phyloP scores from a whole-genome alignment of 495 filamentous ascomycete genomes.

The Delitschia confertaspora region DNA sequence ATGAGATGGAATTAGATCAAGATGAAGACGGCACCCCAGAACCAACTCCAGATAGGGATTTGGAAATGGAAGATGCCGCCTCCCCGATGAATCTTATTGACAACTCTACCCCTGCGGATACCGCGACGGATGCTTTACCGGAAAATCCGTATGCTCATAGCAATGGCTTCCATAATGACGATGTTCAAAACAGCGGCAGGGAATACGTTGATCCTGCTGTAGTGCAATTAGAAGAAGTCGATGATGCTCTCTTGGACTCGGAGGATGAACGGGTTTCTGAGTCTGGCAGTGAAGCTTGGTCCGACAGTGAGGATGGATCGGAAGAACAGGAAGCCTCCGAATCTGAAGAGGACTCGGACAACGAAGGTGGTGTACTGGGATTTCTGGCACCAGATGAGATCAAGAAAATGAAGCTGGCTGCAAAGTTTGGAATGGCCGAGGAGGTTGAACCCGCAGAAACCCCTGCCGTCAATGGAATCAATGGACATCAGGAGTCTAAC shows the following conservation, averaged over 20 bases:
- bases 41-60: slow-evolving; percentile 15
- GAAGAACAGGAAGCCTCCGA: slow-evolving; percentile 26
- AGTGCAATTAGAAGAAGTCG: slow-evolving; percentile 55
- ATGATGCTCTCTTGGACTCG: slow-evolving; percentile 46
- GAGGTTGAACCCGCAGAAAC: not conserved
- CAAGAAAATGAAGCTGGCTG: slow-evolving; percentile 22
- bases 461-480: slow-evolving; percentile 1
- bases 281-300: slow-evolving; percentile 24
- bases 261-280: slow-evolving; percentile 16
- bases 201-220: slow-evolving; percentile 27
- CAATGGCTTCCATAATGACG: slow-evolving; percentile 17
- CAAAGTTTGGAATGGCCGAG: slow-evolving; percentile 6
- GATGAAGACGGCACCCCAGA: slow-evolving; percentile 35
- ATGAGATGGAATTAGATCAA: slow-evolving; percentile 48
- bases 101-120: not conserved
- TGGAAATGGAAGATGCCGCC: slow-evolving; percentile 21
- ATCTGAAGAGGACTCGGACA: slow-evolving; percentile 18
- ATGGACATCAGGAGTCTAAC: slow-evolving; percentile 3
- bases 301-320: slow-evolving; percentile 15
- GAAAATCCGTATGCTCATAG: slow-evolving; percentile 10
- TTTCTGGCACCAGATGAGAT: slow-evolving; percentile 18
- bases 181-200: slow-evolving; percentile 1
- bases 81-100: slow-evolving; percentile 13
- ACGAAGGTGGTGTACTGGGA: slow-evolving; percentile 21
- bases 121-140: not conserved